These are phyloP conservation scores for Apiospora koreana DNA, from an alignment of 2,329 filamentous ascomycete genomes.

Conservation along the genomic window DNA sequence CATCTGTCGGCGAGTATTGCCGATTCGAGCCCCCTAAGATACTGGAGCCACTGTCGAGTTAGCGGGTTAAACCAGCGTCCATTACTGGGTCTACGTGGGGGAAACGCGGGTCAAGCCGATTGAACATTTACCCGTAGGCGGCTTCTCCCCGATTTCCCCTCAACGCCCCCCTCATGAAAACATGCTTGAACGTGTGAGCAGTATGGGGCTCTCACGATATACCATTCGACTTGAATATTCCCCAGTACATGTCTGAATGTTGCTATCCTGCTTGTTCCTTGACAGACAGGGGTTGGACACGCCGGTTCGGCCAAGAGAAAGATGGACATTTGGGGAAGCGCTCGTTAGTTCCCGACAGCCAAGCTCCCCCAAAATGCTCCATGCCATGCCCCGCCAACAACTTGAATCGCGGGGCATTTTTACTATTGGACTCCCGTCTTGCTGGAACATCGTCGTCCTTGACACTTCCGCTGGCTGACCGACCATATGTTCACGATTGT, in stretches of 20 bases:
- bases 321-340: not conserved
- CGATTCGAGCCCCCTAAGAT: not conserved
- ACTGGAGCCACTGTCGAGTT: not conserved
- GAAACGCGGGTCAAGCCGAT: not conserved
- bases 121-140: not conserved
- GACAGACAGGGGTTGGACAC: not conserved
- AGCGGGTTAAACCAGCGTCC: not conserved
- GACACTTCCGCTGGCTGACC: too few species aligned
- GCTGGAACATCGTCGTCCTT: not conserved
- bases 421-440: not conserved
- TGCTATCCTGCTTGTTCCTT: not conserved
- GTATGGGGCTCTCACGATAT: not conserved
- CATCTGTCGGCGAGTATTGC: not conserved
- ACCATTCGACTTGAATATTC: not conserved
- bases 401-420: conserved; percentile 3
- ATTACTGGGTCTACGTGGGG: not conserved
- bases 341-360: not conserved
- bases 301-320: not conserved
- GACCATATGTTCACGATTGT: too few species aligned
- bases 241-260: not conserved
- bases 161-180: not conserved
- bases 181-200: not conserved
- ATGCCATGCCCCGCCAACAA: not conserved
- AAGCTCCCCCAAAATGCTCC: not conserved
- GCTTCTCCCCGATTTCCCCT: not conserved